These are phyloP conservation scores for Candida buenavistaensis DNA, from an alignment of 1,139 yeast genomes.

Conservation along the genomic window DNA sequence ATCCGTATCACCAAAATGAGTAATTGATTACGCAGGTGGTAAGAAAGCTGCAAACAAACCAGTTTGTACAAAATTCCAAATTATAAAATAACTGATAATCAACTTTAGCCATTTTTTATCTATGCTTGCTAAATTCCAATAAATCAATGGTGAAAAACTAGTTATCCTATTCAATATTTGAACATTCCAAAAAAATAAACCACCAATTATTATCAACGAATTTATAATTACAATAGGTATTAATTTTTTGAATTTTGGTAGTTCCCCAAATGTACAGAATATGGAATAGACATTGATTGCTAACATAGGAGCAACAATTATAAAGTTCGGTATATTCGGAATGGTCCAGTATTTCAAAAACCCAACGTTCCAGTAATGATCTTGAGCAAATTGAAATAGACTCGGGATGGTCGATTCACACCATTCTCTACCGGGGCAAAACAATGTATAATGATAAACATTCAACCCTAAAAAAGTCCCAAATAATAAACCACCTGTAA, in stretches of 20 bases:
- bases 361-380: conserved; percentile 83
- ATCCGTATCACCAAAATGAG: background rate
- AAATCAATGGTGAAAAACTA: conserved; percentile 71
- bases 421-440: conserved; percentile 82
- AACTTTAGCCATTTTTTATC: conserved; percentile 11
- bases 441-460: conserved; percentile 51
- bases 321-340: conserved; percentile 79
- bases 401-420: conserved; percentile 59
- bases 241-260: conserved; percentile 34
- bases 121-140: conserved; percentile 59
- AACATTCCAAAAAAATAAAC: conserved; percentile 70
- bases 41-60: conserved; percentile 63
- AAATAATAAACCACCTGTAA: conserved; percentile 59
- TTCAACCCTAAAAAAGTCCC: conserved; percentile 47
- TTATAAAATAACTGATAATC: conserved; percentile 43
- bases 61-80: conserved; percentile 62
- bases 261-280: conserved; percentile 32
- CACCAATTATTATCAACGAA: conserved; percentile 45
- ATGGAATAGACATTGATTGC: conserved; percentile 31
- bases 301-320: conserved; percentile 73
- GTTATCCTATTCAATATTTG: conserved; percentile 83
- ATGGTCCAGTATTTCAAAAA: conserved; percentile 78
- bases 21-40: conserved; percentile 64
- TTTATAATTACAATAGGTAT: conserved; percentile 39
- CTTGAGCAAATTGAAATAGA: conserved; percentile 73